phyloP scores from a whole-genome alignment of 2,329 filamentous ascomycete genomes.

The Gnomoniopsis sp. region DNA sequence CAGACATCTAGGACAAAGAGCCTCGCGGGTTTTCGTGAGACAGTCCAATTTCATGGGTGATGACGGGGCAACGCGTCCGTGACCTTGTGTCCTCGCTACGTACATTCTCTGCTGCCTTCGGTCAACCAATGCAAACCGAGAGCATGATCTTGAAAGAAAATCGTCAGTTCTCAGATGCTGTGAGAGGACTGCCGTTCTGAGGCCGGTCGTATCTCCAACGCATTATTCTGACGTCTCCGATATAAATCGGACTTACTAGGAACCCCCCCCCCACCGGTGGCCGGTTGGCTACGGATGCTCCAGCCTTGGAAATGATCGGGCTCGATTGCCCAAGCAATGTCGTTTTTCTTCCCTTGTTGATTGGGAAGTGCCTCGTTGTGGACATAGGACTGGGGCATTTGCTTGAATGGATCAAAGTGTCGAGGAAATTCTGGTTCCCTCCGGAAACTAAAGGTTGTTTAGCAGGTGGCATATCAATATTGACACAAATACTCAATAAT shows the following conservation, averaged over 20 bases:
- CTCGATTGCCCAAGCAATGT: no score
- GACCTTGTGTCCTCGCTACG: background rate
- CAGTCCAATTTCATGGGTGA: background rate
- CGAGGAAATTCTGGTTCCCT: no score
- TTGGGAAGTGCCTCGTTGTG: no score
- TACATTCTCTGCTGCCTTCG: background rate
- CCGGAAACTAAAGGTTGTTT: no score
- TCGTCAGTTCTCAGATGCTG: slow-evolving; percentile 7
- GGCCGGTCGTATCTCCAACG: background rate
- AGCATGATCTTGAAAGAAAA: background rate
- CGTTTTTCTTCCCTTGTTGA: no score
- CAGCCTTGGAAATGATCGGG: no score
- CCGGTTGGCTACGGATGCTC: no score
- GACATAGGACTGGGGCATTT: no score
- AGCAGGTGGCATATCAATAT: no score
- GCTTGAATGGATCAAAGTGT: no score
- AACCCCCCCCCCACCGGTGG: no score
- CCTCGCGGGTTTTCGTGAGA: background rate
- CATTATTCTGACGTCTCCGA: background rate
- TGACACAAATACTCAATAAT: background rate
- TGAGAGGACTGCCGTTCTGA: background rate
- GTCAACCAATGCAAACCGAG: background rate
- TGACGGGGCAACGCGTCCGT: background rate
- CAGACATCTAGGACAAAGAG: slow-evolving; percentile 5
- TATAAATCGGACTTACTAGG: no score